Conservation (phyloP, 192 early-diverging fungal species). For the Dimargaris verticillata region DNA sequence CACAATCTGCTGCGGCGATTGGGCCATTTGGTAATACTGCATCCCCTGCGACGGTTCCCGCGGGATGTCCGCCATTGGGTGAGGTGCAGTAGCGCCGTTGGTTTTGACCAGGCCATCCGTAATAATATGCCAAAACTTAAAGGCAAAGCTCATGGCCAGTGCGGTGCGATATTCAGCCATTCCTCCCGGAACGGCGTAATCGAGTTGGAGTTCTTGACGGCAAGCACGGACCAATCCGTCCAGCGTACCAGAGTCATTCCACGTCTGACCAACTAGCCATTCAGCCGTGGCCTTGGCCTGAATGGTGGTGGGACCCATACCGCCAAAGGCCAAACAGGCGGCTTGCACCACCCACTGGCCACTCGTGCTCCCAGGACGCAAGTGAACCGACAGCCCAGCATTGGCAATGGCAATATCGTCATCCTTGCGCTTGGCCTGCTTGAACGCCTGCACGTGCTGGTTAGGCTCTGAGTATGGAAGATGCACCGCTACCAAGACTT, state of each 20-base stretch:
- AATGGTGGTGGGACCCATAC: constrained; percentile 51
- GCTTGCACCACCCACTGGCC: constrained; percentile 23
- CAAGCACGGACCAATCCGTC: constrained; percentile 23
- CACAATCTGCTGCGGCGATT: constrained; percentile 24
- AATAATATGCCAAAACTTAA: constrained; percentile 45
- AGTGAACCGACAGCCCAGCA: constrained; percentile 39
- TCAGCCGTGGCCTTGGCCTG: constrained; percentile 31
- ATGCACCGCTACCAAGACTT: constrained; percentile 46
- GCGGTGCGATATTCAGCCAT: constrained; percentile 52
- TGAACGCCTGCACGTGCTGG: constrained; percentile 57
- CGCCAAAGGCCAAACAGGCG: constrained; percentile 57
- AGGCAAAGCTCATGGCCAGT: constrained; percentile 39
- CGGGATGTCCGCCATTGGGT: neutral
- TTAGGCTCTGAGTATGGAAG: constrained; percentile 40
- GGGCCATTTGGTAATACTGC: neutral
- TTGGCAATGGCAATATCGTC: constrained; percentile 84
- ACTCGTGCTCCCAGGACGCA: constrained; percentile 14
- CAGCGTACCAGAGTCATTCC: constrained; percentile 33
- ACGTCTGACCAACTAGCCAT: constrained; percentile 31
- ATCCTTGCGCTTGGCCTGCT: constrained; percentile 76
- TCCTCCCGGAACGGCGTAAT: constrained; percentile 37
- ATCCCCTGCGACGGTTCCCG: constrained; percentile 12
- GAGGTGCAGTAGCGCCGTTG: neutral
- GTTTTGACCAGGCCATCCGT: constrained; percentile 9
- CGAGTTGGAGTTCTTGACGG: constrained; percentile 27